Conservation (phyloP, 495 filamentous ascomycete genomes). For the Penicillium desertorum region DNA sequence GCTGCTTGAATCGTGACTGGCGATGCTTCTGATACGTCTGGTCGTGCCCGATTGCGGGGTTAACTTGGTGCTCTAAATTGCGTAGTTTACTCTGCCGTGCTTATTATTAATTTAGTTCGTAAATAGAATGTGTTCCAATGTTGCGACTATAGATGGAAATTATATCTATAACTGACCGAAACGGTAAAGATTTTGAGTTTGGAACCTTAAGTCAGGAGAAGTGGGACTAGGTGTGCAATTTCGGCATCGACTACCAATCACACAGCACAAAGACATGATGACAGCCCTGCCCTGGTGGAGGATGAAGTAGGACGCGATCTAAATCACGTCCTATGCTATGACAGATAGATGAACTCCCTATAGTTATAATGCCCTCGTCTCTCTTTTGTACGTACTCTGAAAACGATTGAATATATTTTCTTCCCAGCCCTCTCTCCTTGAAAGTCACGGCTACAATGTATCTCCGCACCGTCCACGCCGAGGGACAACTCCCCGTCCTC, state of each 20-base stretch:
- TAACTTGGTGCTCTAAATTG: too few species aligned
- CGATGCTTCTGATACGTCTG: too few species aligned
- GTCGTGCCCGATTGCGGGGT: too few species aligned
- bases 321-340: not conserved
- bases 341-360: not conserved
- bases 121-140: not conserved
- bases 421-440: too few species aligned
- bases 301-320: not conserved
- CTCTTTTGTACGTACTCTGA: too few species aligned
- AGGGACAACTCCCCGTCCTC: constrained; percentile 38
- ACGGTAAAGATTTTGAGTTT: not conserved
- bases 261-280: constrained; percentile 2
- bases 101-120: not conserved
- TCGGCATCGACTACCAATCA: constrained; percentile 23
- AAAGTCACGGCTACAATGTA: constrained; percentile 39
- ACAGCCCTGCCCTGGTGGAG: not conserved
- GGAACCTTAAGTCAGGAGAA: not conserved
- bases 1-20: too few species aligned
- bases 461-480: constrained; percentile 49
- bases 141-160: not conserved
- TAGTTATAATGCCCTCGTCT: not conserved
- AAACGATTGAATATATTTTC: not conserved
- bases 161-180: not conserved
- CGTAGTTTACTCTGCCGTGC: not conserved
- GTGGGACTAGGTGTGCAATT: not conserved